A percentile compares a stretch with the other conserved stretches of the same genome.
Evolutionary conservation across 192 early-diverging fungal species (phyloP).

Genomic region (Backusella mclennaniae): DNA sequence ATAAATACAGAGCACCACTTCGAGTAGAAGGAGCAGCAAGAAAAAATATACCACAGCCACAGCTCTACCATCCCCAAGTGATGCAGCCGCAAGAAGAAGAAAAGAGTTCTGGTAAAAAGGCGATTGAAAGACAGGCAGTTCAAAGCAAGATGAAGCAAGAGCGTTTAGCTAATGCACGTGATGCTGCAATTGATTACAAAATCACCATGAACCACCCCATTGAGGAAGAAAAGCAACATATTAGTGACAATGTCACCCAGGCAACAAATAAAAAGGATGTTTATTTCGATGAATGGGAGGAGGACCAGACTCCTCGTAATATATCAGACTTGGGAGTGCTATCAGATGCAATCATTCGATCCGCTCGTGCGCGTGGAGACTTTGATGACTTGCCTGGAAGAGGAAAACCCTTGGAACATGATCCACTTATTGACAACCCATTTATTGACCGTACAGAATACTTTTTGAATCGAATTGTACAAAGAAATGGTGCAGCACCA

Average conservation of each 20-base stretch:
- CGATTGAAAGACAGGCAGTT: conserved; percentile 10
- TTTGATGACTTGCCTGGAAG: conserved; percentile 27
- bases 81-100: neutral
- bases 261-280: neutral
- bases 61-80: neutral
- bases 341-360: conserved; percentile 26
- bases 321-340: conserved; percentile 12
- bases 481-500: conserved; percentile 30
- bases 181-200: conserved; percentile 23
- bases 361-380: conserved; percentile 21
- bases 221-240: conserved; percentile 3
- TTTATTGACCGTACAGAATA: conserved; percentile 34
- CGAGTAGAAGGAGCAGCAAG: conserved; percentile 25
- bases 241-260: neutral
- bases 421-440: conserved; percentile 22
- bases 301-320: neutral
- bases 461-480: conserved; percentile 30
- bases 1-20: conserved; percentile 32
- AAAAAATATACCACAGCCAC: conserved; percentile 4
- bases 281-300: conserved; percentile 1
- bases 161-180: conserved; percentile 19
- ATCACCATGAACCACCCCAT: neutral
- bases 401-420: conserved; percentile 25
- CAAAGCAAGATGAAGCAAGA: conserved; percentile 13
- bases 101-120: neutral